These are phyloP conservation scores for Heliamphora exappendiculata DNA, from an alignment of 148 eudicot genomes.

Conservation along the genomic window DNA sequence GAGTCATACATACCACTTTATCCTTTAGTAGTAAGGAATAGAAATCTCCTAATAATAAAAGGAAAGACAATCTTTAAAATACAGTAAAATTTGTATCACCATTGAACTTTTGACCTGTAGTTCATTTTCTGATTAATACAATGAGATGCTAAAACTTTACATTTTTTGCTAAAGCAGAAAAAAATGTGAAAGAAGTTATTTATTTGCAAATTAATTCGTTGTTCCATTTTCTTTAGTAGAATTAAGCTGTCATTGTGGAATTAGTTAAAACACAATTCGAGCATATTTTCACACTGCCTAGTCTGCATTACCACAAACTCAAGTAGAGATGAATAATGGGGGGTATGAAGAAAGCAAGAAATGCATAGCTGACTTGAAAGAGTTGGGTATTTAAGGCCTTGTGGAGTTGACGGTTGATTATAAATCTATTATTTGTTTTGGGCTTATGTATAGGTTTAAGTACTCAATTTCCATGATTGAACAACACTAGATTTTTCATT, in stretches of 20 bases:
- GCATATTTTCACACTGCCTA: too few relatives aligned
- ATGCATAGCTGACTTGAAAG: background rate
- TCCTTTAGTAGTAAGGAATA: background rate
- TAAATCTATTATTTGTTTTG: background rate
- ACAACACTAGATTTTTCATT: background rate
- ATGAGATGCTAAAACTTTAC: background rate
- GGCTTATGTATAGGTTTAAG: background rate
- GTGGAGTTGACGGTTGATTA: background rate
- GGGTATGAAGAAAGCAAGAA: background rate
- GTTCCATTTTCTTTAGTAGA: background rate
- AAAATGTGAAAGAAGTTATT: background rate
- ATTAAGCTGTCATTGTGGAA: background rate
- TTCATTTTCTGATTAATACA: background rate
- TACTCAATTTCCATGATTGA: background rate
- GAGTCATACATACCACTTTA: background rate
- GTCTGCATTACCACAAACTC: background rate
- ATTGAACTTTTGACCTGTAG: background rate
- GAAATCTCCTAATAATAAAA: background rate
- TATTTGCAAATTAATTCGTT: background rate
- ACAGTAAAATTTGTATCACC: background rate
- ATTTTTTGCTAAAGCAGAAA: background rate
- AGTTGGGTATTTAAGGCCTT: conserved; percentile 1
- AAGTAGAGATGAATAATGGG: background rate
- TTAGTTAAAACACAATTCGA: background rate
- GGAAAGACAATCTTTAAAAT: background rate